Conservation (phyloP, 768 basidiomycete genomes). For the Amyloporia xantha region DNA sequence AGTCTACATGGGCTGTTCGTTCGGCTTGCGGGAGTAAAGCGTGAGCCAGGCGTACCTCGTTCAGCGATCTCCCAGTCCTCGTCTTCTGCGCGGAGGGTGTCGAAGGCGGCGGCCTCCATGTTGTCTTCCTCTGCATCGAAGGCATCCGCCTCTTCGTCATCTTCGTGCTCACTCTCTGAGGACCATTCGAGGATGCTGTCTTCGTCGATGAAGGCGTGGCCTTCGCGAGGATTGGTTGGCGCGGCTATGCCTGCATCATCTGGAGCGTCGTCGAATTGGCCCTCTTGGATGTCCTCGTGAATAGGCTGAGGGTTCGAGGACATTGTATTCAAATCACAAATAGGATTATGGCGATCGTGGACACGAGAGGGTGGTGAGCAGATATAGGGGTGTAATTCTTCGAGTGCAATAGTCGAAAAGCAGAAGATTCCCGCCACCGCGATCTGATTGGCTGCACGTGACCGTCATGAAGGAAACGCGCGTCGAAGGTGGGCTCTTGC, state of each 20-base stretch:
- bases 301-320: too few species aligned
- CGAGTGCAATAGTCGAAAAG: too few species aligned
- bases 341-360: too few species aligned
- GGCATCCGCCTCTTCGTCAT: conserved; percentile 34
- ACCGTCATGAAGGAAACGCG: not conserved
- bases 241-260: conserved; percentile 8
- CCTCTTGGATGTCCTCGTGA: conserved; percentile 36
- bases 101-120: conserved; percentile 27
- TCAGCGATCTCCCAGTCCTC: conserved; percentile 88
- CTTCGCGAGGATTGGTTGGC: conserved; percentile 22
- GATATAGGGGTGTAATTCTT: too few species aligned
- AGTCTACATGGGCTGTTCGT: conserved; percentile 51
- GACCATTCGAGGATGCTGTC: conserved; percentile 20
- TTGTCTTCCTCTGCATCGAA: conserved; percentile 36
- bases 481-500: too few species aligned
- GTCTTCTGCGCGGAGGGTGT: conserved; percentile 61
- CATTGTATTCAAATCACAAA: not conserved
- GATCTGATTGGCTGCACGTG: not conserved
- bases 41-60: conserved; percentile 46
- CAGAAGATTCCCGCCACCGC: not conserved
- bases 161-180: conserved; percentile 28
- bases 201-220: conserved; percentile 29
- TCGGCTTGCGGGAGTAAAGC: not conserved
- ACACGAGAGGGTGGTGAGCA: too few species aligned
- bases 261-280: conserved; percentile 60